Evolutionary conservation across 768 basidiomycete species (phyloP), one percentile per base, ranked within the genome.

Genomic region (Mycena vitilis): DNA sequence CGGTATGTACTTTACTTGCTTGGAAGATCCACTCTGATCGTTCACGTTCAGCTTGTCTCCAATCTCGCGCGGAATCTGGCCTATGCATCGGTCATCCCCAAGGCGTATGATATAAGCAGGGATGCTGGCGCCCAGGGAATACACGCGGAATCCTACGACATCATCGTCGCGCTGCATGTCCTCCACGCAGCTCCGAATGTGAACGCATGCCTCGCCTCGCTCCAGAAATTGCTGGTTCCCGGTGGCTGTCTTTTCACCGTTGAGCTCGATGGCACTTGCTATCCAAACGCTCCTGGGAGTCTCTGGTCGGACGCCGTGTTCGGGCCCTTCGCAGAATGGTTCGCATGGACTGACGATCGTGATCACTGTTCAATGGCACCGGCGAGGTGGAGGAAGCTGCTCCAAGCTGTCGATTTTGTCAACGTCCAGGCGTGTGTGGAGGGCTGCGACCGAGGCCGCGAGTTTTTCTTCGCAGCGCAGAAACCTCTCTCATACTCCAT

Each of bases 281-380:
- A 59, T 59, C 10, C 4, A 10, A 22, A 59, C 2, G 60, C 30
- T 15, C 18, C 48, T 5, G 65, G 65, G 7, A 54, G 42, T 36
- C 12, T 66, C 15, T 66, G 65, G 65, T 30, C 22, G 15, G 65
- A 66, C 37, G 54, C 16, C 16, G 12, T 66, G 15, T 66, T 66
- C 23, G 65, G 65, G 16, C 25, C 65, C 7, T 60, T 66, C 18
- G 34, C 51, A 22, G 59, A 66, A 22, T 66, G 65, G 65, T 66
- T 66, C 42, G 37, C 22, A 11, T 60, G 15, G 7, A 18, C 1
- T 8, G 65, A 66, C 8, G 58, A 18, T 1, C 59, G 63, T 2
- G 36, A 10, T 2, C 52, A 60, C 53, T 66, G 65, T 38, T 34
- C 59, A 0, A 48, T 66, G 58, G 12, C 65, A 2, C 52, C 65